Evolutionary conservation across 148 eudicot species (phyloP), one percentile per base, ranked within the genome.

Genomic region (Rheum nobile): DNA sequence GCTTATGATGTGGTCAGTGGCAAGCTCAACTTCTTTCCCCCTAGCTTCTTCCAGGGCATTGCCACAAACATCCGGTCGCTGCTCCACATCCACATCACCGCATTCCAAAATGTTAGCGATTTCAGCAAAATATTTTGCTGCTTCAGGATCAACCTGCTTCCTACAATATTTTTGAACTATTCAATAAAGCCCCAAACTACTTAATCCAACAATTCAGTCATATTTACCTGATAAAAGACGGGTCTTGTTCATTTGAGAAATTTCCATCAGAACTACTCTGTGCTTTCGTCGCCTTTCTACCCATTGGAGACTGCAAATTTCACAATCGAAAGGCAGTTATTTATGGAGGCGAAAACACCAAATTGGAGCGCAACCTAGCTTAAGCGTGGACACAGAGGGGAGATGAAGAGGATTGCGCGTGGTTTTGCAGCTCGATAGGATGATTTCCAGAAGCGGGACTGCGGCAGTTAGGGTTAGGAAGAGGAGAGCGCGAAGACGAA

Each of bases 21-120:
- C 91, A 59, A 95, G 92, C 78, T 91, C 97, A 44, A 90, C 86
- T 82, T 95, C 98, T 84, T 87, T 90, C 71, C 97, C 97, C 68
- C 86, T 85, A 24, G 87, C 84, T 83, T 95, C 98, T 84, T 91
- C 97, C 83, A 95, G 81, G 52, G 98, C 97, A 79, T 86, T 95
- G 68, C 88, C 90, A 79, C 97, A 95, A 77, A 95, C 76, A 11
- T 79, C 76, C 10, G 87, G 71, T 41, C 94, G 84, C 77, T 91
- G 96, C 67, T 95, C 98, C 70, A 80, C 70, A 48, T 89, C 93
- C 38, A 95, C 37, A 74, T 88, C 91, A 55, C 83, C 76, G 44
- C 92, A 84, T 85, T 88, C 97, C 75, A 95, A 71, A 8, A 86
- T 85, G 77, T 90, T 87, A 63, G 87, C 78, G 76, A 91, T 95